phyloP scores from a whole-genome alignment of 352 stramenopile genomes.

The Pilasporangium apinafurcum region DNA sequence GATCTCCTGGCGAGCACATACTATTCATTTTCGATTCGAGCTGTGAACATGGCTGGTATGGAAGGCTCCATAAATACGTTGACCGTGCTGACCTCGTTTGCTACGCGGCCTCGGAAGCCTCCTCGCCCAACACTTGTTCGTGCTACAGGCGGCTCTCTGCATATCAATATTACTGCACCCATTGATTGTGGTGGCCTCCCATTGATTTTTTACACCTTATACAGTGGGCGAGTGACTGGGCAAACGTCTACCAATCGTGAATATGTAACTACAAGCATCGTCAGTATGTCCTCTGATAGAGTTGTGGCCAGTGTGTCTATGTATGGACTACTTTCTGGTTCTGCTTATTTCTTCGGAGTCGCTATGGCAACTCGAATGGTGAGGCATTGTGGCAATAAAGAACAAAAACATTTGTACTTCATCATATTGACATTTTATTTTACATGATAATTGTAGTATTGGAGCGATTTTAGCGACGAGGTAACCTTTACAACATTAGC shows the following conservation, averaged over 20 bases:
- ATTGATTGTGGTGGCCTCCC: slow-evolving; percentile 25
- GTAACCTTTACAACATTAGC: slow-evolving; percentile 20
- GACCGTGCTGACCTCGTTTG: slow-evolving; percentile 4
- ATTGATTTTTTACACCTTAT: slow-evolving; percentile 17
- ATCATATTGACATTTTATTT: slow-evolving; percentile 5
- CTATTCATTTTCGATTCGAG: slow-evolving; percentile 23
- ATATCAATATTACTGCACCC: slow-evolving; percentile 25
- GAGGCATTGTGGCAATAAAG: no score
- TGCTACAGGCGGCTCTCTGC: slow-evolving; percentile 36
- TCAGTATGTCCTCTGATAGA: slow-evolving; percentile 2
- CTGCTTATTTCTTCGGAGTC: slow-evolving; percentile 26
- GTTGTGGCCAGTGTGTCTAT: slow-evolving; percentile 18
- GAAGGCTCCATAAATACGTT: slow-evolving; percentile 1
- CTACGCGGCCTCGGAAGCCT: slow-evolving; percentile 10
- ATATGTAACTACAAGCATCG: slow-evolving; percentile 4
- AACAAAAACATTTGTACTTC: no score
- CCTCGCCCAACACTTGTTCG: slow-evolving; percentile 17
- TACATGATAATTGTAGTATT: slow-evolving; percentile 16
- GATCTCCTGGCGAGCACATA: slow-evolving; percentile 13
- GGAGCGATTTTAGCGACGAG: slow-evolving; percentile 14
- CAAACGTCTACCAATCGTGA: slow-evolving; percentile 6
- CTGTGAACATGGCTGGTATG: slow-evolving; percentile 17
- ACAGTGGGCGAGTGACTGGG: slow-evolving; percentile 18
- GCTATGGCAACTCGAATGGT: no score
- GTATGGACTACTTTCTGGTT: slow-evolving; percentile 20